These are phyloP conservation scores for Ramaria sp. DNA, from an alignment of 768 basidiomycete genomes.

Conservation along the genomic window DNA sequence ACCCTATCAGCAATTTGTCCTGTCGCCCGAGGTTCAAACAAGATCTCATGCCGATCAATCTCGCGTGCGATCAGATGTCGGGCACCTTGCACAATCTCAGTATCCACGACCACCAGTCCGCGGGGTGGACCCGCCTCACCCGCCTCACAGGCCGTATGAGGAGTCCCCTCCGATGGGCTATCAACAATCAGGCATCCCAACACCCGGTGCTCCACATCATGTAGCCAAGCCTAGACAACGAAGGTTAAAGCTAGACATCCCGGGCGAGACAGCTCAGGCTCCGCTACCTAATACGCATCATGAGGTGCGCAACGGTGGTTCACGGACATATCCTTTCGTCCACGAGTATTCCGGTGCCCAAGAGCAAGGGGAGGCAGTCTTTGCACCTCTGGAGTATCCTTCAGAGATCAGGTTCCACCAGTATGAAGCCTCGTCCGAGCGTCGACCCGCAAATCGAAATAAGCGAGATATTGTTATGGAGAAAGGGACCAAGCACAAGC, in stretches of 20 bases:
- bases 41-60: too few species aligned
- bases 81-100: too few species aligned
- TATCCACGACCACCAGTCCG: too few species aligned
- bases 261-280: background rate
- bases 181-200: too few species aligned
- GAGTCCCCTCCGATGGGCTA: too few species aligned
- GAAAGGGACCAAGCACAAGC: background rate
- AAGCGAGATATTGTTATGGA: background rate
- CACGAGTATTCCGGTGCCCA: background rate
- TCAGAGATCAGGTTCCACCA: conserved; percentile 3
- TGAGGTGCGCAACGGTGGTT: conserved; percentile 1
- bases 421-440: background rate
- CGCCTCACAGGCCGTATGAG: too few species aligned
- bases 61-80: too few species aligned
- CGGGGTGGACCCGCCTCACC: too few species aligned
- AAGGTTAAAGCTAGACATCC: background rate
- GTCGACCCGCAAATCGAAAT: background rate
- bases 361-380: background rate
- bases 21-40: background rate
- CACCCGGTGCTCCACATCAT: too few species aligned
- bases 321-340: conserved; percentile 1
- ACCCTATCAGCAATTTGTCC: background rate
- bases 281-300: background rate
- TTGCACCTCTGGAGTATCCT: background rate
- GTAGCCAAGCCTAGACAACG: background rate